Conservation (phyloP, 176 grass and related monocot genomes). For the Bromus sterilis region DNA sequence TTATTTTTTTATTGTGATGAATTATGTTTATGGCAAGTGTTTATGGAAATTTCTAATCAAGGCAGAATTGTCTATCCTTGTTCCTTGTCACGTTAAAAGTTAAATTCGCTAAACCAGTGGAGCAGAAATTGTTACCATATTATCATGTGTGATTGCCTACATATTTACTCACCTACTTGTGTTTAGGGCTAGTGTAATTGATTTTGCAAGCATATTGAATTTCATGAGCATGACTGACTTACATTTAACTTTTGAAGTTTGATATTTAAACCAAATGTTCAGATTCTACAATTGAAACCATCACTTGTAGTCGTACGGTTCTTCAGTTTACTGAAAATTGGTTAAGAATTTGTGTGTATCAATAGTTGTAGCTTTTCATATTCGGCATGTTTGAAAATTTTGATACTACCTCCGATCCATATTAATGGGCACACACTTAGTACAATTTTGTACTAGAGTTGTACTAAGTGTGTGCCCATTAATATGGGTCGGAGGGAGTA, state of each 20-base stretch:
- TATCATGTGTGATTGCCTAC: not conserved
- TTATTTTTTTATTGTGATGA: too few species aligned
- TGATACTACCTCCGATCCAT: too few species aligned
- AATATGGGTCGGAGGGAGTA: too few species aligned
- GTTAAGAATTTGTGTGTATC: not conserved
- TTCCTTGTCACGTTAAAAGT: not conserved
- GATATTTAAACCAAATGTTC: not conserved
- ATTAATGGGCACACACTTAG: too few species aligned
- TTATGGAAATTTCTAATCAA: not conserved
- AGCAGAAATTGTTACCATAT: not conserved
- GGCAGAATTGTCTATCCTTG: not conserved
- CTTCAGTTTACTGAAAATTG: not conserved
- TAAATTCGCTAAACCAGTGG: not conserved
- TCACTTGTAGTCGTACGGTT: not conserved
- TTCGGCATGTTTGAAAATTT: not conserved
- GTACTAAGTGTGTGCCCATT: too few species aligned
- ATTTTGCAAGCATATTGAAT: conserved; percentile 6
- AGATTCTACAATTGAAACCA: not conserved
- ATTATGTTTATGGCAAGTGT: not conserved
- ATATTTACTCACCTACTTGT: too few species aligned
- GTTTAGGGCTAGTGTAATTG: too few species aligned
- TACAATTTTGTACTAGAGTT: too few species aligned
- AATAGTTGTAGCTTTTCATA: not conserved
- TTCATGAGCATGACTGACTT: not conserved
- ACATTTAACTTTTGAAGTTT: conserved; percentile 7